These are phyloP conservation scores for Diaporthe amygdali DNA, from an alignment of 2,329 filamentous ascomycete species.

Conservation along the genomic window DNA sequence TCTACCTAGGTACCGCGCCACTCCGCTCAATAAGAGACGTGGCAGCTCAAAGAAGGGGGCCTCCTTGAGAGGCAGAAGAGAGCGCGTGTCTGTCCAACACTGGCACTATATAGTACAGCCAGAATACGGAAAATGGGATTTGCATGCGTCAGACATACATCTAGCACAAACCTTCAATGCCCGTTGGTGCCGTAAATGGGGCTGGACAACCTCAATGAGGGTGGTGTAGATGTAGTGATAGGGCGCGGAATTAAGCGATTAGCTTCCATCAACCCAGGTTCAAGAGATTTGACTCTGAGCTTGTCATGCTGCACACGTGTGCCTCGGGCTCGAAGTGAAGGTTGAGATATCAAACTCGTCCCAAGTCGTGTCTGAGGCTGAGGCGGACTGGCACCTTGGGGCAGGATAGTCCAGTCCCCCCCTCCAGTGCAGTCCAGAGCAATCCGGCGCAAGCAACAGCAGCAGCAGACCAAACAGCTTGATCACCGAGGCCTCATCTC, in stretches of 20 bases:
- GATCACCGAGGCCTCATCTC: constrained; percentile 11
- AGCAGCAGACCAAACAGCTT: not conserved
- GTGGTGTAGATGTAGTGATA: not conserved
- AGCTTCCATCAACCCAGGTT: not conserved
- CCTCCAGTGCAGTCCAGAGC: too few relatives aligned
- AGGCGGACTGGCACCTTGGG: not conserved
- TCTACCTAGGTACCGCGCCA: not conserved
- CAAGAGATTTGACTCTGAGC: constrained; percentile 3
- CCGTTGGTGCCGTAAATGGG: not conserved
- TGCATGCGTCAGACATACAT: not conserved
- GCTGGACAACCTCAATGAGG: not conserved
- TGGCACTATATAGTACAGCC: not conserved
- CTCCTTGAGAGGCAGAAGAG: not conserved
- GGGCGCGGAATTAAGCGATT: not conserved
- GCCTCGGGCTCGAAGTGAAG: not conserved
- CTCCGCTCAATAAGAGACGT: not conserved
- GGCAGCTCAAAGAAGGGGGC: not conserved
- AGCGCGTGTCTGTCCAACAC: not conserved
- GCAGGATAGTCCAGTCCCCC: not conserved
- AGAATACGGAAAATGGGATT: not conserved
- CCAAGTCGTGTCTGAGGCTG: constrained; percentile 3
- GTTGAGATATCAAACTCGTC: constrained; percentile 10
- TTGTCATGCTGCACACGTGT: not conserved
- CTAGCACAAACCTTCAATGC: not conserved
- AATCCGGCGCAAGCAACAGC: not conserved